A percentile compares a stretch with the other conserved stretches of the same genome.
Conservation (phyloP, 345 rosid genomes). For the Lumnitzera racemosa region DNA sequence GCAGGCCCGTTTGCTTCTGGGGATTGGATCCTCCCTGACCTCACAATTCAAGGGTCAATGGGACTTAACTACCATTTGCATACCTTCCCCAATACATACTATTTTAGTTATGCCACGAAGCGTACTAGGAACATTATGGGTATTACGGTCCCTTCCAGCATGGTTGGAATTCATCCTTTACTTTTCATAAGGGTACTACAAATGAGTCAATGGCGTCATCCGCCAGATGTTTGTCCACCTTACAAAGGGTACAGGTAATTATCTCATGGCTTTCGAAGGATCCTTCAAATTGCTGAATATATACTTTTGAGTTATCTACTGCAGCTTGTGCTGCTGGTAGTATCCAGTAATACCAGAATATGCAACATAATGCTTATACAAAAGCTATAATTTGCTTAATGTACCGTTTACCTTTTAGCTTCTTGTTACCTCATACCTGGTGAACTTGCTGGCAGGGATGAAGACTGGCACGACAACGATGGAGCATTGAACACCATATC, state of each 20-base stretch:
- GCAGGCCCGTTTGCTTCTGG: constrained; percentile 74
- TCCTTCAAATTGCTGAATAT: too few relatives aligned
- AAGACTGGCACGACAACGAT: constrained; percentile 94
- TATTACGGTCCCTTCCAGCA: constrained; percentile 67
- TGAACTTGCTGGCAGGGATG: constrained; percentile 47
- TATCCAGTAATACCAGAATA: too few relatives aligned
- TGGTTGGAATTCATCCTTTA: constrained; percentile 74
- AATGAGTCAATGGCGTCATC: constrained; percentile 76
- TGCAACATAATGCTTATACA: too few relatives aligned
- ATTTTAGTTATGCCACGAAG: constrained; percentile 91
- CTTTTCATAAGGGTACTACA: constrained; percentile 78
- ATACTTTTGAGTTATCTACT: too few relatives aligned
- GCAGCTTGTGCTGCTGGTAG: too few relatives aligned
- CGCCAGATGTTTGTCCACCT: constrained; percentile 59
- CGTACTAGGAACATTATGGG: constrained; percentile 60
- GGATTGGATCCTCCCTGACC: constrained; percentile 97
- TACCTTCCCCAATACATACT: constrained; percentile 72
- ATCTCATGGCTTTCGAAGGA: too few relatives aligned
- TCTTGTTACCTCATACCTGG: not conserved
- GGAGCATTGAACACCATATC: constrained; percentile 93
- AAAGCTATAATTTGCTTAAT: too few relatives aligned
- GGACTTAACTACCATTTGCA: constrained; percentile 43
- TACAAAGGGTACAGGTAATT: constrained; percentile 83
- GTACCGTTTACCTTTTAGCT: too few relatives aligned
- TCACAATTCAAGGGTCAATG: constrained; percentile 83